These are phyloP conservation scores for Fusarium sp. DNA, from an alignment of 2,329 filamentous ascomycete genomes.

Conservation along the genomic window DNA sequence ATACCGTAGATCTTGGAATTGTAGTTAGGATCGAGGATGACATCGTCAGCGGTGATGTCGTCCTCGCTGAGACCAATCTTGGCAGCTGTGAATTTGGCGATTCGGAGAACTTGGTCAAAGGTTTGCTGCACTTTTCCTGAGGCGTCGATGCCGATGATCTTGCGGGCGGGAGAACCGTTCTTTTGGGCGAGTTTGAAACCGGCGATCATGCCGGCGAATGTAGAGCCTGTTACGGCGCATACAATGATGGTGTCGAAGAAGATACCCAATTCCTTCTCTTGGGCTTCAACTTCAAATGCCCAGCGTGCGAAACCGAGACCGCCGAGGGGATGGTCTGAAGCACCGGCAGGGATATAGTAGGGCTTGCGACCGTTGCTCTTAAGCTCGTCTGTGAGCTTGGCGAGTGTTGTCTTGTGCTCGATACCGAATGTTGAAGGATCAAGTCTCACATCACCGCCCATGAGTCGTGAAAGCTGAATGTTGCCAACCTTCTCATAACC, in stretches of 20 bases:
- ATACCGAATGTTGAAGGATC: slow-evolving; percentile 74
- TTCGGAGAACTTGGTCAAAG: slow-evolving; percentile 73
- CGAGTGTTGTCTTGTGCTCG: slow-evolving; percentile 73
- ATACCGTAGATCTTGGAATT: slow-evolving; percentile 77
- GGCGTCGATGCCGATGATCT: slow-evolving; percentile 74
- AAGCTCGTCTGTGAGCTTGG: slow-evolving; percentile 66
- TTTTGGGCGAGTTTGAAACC: slow-evolving; percentile 75
- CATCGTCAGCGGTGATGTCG: slow-evolving; percentile 72
- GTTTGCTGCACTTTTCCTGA: slow-evolving; percentile 64
- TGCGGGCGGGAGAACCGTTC: slow-evolving; percentile 59
- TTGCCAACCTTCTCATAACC: slow-evolving; percentile 76
- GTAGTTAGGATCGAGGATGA: slow-evolving; percentile 71
- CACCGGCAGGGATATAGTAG: slow-evolving; percentile 79
- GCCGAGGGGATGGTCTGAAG: slow-evolving; percentile 76
- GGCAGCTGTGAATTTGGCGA: slow-evolving; percentile 71
- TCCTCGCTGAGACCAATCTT: slow-evolving; percentile 71
- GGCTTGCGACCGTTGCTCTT: slow-evolving; percentile 67
- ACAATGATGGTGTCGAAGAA: slow-evolving; percentile 78
- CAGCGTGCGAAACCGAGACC: slow-evolving; percentile 78
- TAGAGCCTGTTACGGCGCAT: slow-evolving; percentile 78
- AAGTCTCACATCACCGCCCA: slow-evolving; percentile 73
- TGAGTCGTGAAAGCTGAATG: slow-evolving; percentile 76
- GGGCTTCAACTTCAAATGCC: slow-evolving; percentile 75
- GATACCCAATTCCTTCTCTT: slow-evolving; percentile 70
- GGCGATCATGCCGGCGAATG: slow-evolving; percentile 78